Percentiles rank a stretch among this genome's conserved stretches.
phyloP scores from a whole-genome alignment of 805 yeast species.

The Hemisphaericaspora nanyangensis region DNA sequence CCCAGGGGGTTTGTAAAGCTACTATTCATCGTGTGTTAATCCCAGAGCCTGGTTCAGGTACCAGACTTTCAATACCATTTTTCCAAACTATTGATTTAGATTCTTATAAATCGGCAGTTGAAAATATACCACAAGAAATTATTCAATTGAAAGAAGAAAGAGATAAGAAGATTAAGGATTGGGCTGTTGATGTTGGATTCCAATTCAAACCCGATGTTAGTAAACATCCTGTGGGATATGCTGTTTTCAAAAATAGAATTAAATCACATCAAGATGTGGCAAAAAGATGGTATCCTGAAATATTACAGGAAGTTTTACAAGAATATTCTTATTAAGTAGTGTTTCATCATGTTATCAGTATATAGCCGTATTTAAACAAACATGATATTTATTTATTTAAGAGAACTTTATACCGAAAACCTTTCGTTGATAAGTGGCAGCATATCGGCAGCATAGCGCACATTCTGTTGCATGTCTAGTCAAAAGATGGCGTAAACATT shows the following conservation, averaged over 20 bases:
- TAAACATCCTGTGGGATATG: constrained; percentile 43
- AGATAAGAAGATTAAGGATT: constrained; percentile 29
- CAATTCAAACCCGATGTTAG: constrained; percentile 35
- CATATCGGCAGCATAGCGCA: too few relatives aligned
- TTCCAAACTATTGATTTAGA: constrained; percentile 46
- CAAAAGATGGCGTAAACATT: too few relatives aligned
- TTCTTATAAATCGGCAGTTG: constrained; percentile 25
- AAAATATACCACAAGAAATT: constrained; percentile 25
- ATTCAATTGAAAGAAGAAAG: constrained; percentile 28
- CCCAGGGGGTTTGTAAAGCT: constrained; percentile 56
- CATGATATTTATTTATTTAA: too few relatives aligned
- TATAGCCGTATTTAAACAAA: too few relatives aligned
- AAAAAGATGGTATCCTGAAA: constrained; percentile 39
- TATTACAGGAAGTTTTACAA: constrained; percentile 29
- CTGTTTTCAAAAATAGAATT: constrained; percentile 44
- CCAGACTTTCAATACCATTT: constrained; percentile 45
- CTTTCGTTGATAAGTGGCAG: too few relatives aligned
- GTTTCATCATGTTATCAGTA: too few relatives aligned
- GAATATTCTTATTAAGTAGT: constrained; percentile 13
- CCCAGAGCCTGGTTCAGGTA: constrained; percentile 37
- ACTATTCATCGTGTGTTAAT: constrained; percentile 53
- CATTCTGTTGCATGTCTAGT: too few relatives aligned
- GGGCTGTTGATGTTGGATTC: constrained; percentile 38
- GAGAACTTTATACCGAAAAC: too few relatives aligned
- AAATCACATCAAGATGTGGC: constrained; percentile 44